Base-by-base conservation (phyloP, 2,329 filamentous ascomycete genomes). In the Ophiostoma sp. region DNA sequence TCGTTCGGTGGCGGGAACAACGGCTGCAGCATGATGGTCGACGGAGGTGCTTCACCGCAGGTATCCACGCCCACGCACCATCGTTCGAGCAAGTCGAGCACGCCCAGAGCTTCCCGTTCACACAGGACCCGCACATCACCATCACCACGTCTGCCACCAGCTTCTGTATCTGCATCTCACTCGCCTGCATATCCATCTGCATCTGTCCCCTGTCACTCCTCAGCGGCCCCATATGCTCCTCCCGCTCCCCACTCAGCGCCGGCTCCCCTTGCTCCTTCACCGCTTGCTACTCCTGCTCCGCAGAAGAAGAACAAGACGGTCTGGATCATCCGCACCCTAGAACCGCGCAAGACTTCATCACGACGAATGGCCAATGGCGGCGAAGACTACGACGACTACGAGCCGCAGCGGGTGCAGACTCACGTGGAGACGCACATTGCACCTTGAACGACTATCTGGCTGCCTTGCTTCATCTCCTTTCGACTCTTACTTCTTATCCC, bases 251-350 rank as follows among this genome's bases (percentile, higher is more conserved):
- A 66, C 22, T 15, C 70, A 1, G 22, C 4, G 5, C 7, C 63
- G 7, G 31, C 50, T 17, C 42, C 73, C 39, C 28, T 39, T 7
- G 12, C 63, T 48, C 57, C 48, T 17, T 72, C 70, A 66, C 59
- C 57, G 25, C 28, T 64, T 31, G 55, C 69, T n/a, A 19, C 36
- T 12, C n/a, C 69, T 42, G 19, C 39, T 33, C 15, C 45, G n/a
- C 59, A 12, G 28, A 74, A 72, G 31, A 75, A 75, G 70, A 69
- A 64, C 59, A 76, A 74, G 33, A 76, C 75, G 7, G 71, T 75
- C n/a, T 75, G 75, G 75, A 76, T 74, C 31, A 75, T 74, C 17
- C 73, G 74, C 2, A 75, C 74, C 4, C 68, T 74, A 15, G 74
- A 75, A 52, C 74, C 75, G 7, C 74, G 74, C 15, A 75, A 70